phyloP scores from a whole-genome alignment of 306 rosid species.

The Quercus bicolor region DNA sequence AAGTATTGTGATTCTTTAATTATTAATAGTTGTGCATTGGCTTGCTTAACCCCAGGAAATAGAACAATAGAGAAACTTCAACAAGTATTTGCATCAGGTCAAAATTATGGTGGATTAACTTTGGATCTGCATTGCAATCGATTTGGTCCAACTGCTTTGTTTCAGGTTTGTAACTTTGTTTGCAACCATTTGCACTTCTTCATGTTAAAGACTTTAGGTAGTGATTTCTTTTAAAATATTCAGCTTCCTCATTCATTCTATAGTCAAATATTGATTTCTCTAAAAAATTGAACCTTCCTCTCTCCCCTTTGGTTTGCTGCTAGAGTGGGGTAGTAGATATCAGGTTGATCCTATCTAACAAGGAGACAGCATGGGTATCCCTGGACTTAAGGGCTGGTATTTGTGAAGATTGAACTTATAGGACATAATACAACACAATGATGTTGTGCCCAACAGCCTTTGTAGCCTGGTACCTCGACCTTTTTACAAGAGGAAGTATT shows the following conservation, averaged over 20 bases:
- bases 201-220: constrained; percentile 11
- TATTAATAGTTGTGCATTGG: constrained; percentile 19
- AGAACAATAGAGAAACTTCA: constrained; percentile 80
- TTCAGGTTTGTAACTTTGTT: constrained; percentile 49
- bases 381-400: not conserved
- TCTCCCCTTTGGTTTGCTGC: not conserved
- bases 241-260: not conserved
- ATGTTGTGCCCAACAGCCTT: not conserved
- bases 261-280: not conserved
- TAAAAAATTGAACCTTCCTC: not conserved
- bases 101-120: constrained; percentile 63
- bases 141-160: constrained; percentile 77
- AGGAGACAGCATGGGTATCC: not conserved
- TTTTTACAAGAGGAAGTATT: not conserved
- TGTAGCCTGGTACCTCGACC: not conserved
- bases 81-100: constrained; percentile 71
- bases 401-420: not conserved
- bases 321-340: not conserved
- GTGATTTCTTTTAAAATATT: constrained; percentile 1
- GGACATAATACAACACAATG: not conserved
- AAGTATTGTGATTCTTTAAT: not conserved
- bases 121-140: constrained; percentile 91
- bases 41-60: constrained; percentile 57
- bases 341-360: not conserved
- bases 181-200: constrained; percentile 19